Evolutionary conservation across 2,329 filamentous ascomycete species (phyloP), one percentile per base, ranked within the genome.

Genomic region (Colletotrichum sojae): DNA sequence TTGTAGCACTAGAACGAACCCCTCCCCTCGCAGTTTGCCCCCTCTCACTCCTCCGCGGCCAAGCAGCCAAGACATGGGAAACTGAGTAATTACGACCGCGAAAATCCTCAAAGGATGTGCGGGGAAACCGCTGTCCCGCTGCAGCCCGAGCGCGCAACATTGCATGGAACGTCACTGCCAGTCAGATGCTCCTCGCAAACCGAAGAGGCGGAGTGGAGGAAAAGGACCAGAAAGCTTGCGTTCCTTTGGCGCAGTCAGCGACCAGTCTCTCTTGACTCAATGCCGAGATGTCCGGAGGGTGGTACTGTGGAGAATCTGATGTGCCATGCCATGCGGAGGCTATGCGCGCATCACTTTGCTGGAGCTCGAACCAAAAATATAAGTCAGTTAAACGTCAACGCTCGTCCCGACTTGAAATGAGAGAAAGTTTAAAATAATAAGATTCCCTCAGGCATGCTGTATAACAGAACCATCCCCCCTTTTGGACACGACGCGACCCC

Each of bases 41-140:
- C 22, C 55, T 15, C 39, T 18, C 56, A 2, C 48, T 16, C 39
- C 46, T 27, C 45, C 49, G 51, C 15, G 18, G 45, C 62, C 55
- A 60, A 66, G 51, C 20, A n/a, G 51, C 62, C 62, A 66, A 66
- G 62, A 66, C 55, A 69, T 46, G 62, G 66, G 62, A 56, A 66
- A 60, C 13, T 56, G 27, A 66, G 60, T 22, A 49, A 60, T 27
- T 39, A 31, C 62, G 62, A 69, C 55, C 51, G 31, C 40, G 25
- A 20, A 39, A n/a, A 20, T 43, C 15, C 18, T 25, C 6, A 39
- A 13, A 57, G 10, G 10, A 27, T 31, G 49, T 60, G 67, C 45
- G 66, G 66, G 52, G 51, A 60, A 66, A 16, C 57, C 18, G 49
- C 55, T 13, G 36, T 57, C 46, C 9, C 20, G 58, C 62, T 52